A percentile compares a stretch with the other conserved stretches of the same genome.
Evolutionary conservation across 371 early-diverging fungal species (phyloP).

Genomic region (Dichotomocladium elegans): DNA sequence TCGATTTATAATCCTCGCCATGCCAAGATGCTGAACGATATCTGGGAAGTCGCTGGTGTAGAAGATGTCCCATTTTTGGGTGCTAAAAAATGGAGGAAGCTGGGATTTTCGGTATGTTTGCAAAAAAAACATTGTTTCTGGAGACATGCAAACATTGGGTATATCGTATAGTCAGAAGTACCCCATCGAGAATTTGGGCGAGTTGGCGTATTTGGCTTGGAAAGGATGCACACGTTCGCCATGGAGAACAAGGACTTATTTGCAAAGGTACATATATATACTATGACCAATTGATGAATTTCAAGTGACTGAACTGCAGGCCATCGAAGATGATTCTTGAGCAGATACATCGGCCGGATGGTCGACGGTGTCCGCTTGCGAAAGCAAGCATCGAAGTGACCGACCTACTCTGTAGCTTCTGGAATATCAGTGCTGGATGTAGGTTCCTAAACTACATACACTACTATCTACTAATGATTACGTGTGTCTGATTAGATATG

Average conservation of each 20-base stretch:
- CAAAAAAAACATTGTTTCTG: not conserved
- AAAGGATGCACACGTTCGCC: slow-evolving; percentile 59
- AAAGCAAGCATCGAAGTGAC: slow-evolving; percentile 67
- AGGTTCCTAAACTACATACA: slow-evolving; percentile 15
- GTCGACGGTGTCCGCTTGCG: slow-evolving; percentile 63
- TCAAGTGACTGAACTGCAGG: not conserved
- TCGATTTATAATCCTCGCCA: slow-evolving; percentile 50
- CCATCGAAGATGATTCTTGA: slow-evolving; percentile 46
- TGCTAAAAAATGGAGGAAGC: slow-evolving; percentile 58
- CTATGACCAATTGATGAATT: not conserved
- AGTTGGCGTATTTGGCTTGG: slow-evolving; percentile 66
- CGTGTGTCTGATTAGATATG: slow-evolving; percentile 17
- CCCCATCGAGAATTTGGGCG: slow-evolving; percentile 62
- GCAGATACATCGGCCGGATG: slow-evolving; percentile 56
- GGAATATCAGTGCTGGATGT: slow-evolving; percentile 71
- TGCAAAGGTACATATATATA: slow-evolving; percentile 33
- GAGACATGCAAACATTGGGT: not conserved
- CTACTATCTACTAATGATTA: not conserved
- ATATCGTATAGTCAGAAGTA: slow-evolving; percentile 46
- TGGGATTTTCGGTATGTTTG: slow-evolving; percentile 64
- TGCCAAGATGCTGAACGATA: slow-evolving; percentile 49
- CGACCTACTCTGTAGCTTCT: slow-evolving; percentile 65
- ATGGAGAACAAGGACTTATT: slow-evolving; percentile 42
- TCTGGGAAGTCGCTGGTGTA: slow-evolving; percentile 57
- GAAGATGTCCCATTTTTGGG: slow-evolving; percentile 26